These are phyloP conservation scores for Lactarius hatsudake DNA, from an alignment of 768 basidiomycete genomes.

Conservation along the genomic window DNA sequence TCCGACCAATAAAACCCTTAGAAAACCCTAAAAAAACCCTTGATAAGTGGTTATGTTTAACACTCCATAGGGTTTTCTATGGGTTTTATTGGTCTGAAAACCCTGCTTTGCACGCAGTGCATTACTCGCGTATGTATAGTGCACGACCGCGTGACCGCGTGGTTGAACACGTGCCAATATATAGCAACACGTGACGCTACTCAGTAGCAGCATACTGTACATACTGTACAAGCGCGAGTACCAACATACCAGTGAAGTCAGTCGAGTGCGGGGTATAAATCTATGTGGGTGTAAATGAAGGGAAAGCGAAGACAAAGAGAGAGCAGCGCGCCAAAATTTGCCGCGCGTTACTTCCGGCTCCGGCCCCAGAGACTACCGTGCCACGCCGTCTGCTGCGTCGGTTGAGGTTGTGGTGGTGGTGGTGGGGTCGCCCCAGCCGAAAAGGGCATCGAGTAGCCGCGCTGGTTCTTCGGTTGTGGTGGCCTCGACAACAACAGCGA, in stretches of 20 bases:
- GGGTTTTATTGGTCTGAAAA: no score
- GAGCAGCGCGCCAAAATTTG: neutral
- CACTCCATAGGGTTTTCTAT: no score
- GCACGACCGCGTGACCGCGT: neutral
- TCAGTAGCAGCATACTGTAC: no score
- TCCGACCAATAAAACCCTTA: no score
- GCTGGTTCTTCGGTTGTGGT: neutral
- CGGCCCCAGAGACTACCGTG: slow-evolving; percentile 13
- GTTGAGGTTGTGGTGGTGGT: neutral
- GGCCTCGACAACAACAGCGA: neutral
- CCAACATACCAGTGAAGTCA: no score
- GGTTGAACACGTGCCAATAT: neutral
- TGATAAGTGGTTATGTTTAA: no score
- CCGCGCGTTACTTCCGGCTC: neutral
- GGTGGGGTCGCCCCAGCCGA: neutral
- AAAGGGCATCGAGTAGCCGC: neutral
- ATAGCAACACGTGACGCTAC: no score
- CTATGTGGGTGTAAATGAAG: no score
- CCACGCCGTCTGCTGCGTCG: neutral
- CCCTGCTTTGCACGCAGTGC: no score
- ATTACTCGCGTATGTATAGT: neutral
- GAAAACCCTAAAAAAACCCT: no score
- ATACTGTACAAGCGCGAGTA: no score
- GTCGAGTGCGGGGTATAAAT: neutral
- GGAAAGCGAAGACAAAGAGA: neutral